A percentile compares a stretch with the other conserved stretches of the same genome.
These are phyloP conservation scores for Solanum sitiens DNA, from an alignment of 257 asterid species.

Conservation along the genomic window DNA sequence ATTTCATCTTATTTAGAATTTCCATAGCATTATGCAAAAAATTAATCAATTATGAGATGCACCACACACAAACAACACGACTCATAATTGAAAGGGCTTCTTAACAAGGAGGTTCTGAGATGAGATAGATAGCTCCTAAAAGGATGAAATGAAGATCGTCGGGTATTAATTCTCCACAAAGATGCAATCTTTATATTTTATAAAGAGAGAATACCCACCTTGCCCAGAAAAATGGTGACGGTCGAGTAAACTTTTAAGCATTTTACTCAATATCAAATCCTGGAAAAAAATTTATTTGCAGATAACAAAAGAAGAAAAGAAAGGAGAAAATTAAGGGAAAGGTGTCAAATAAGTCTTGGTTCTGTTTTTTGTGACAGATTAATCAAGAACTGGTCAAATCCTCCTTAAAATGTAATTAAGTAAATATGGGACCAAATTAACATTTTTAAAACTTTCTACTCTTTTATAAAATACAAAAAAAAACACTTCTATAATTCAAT, in stretches of 20 bases:
- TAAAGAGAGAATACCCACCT: not conserved
- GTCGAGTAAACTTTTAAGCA: not conserved
- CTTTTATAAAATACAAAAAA: too few relatives aligned
- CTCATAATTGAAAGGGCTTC: not conserved
- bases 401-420: too few relatives aligned
- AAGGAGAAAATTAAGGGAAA: not conserved
- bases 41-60: not conserved
- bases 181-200: not conserved
- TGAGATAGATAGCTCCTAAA: not conserved
- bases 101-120: not conserved
- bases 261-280: not conserved
- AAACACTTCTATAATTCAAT: too few relatives aligned
- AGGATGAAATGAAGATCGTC: not conserved
- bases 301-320: not conserved
- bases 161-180: not conserved
- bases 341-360: too few relatives aligned
- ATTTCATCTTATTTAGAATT: not conserved
- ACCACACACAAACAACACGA: not conserved
- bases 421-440: too few relatives aligned
- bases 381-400: too few relatives aligned
- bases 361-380: too few relatives aligned
- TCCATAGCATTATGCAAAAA: not conserved
- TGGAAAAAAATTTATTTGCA: not conserved
- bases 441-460: too few relatives aligned
- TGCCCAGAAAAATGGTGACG: not conserved